These are phyloP conservation scores for Globisporangium rhizosaccharum DNA, from an alignment of 352 stramenopile genomes.

Conservation along the genomic window DNA sequence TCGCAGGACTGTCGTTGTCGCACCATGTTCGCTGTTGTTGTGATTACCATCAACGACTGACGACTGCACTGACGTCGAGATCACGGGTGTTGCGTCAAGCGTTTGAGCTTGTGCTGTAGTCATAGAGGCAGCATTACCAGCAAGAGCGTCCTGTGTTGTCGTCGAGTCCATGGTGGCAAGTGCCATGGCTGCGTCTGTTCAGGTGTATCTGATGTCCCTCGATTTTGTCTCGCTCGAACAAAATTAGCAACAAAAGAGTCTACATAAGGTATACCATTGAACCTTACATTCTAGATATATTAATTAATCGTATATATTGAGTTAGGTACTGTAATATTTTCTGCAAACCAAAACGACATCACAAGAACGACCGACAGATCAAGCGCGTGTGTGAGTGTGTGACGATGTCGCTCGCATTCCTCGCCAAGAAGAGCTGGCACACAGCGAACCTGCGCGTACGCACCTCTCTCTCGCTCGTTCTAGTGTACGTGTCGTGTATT, in stretches of 20 bases:
- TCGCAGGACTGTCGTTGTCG: constrained; percentile 12
- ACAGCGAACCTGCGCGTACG: constrained; percentile 90
- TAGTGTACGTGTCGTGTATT: neutral
- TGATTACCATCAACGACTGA: constrained; percentile 7
- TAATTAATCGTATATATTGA: neutral
- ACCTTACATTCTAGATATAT: neutral
- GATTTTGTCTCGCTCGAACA: too few relatives aligned
- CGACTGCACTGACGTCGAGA: neutral
- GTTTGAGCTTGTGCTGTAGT: neutral
- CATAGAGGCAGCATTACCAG: neutral
- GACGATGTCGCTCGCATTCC: constrained; percentile 88
- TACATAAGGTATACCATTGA: neutral
- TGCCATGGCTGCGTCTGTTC: neutral
- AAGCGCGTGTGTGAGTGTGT: neutral
- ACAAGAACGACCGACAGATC: neutral
- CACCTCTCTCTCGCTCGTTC: constrained; percentile 2
- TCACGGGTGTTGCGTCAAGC: neutral
- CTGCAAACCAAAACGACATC: neutral
- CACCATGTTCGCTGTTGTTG: constrained; percentile 6
- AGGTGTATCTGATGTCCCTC: neutral
- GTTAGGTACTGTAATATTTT: neutral
- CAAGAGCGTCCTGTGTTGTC: neutral
- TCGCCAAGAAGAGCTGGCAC: constrained; percentile 97
- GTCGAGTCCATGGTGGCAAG: neutral
- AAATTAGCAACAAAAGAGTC: neutral